A percentile compares a stretch with the other conserved stretches of the same genome.
phyloP scores from a whole-genome alignment of 1,284 basidiomycete genomes.

The Trametes hirsuta region DNA sequence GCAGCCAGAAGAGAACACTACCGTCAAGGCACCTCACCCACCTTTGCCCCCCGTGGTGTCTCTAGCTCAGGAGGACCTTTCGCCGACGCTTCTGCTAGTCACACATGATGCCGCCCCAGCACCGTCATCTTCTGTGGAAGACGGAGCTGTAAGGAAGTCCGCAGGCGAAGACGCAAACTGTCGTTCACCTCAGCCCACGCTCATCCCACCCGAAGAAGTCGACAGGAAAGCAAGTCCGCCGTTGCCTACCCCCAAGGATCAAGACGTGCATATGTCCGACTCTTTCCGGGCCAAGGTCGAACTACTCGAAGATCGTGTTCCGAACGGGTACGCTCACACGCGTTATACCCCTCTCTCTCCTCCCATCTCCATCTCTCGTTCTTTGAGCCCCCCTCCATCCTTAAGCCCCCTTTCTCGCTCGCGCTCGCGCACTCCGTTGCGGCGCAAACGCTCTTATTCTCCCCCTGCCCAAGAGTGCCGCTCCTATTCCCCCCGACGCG shows the following conservation, averaged over 20 bases:
- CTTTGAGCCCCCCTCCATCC: too few relatives aligned
- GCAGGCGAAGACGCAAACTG: too few relatives aligned
- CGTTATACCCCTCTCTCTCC: too few relatives aligned
- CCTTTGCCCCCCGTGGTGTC: not conserved
- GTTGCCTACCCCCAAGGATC: not conserved
- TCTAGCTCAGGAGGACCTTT: too few relatives aligned
- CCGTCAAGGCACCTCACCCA: not conserved
- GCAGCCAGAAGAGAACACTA: not conserved
- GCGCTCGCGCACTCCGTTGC: too few relatives aligned
- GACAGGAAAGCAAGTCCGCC: not conserved
- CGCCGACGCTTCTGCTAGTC: too few relatives aligned
- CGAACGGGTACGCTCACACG: conserved; percentile 8
- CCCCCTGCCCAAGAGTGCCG: not conserved
- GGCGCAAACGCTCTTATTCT: not conserved
- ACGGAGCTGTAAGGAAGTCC: too few relatives aligned
- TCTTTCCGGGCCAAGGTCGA: conserved; percentile 39
- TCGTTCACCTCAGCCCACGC: not conserved
- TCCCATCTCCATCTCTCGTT: too few relatives aligned
- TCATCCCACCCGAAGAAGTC: not conserved
- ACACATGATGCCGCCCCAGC: too few relatives aligned
- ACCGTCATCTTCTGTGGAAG: too few relatives aligned
- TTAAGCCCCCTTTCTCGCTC: too few relatives aligned
- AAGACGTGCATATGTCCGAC: not conserved
- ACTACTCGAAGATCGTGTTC: conserved; percentile 23
- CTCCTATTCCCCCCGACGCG: not conserved